These are phyloP conservation scores for Blastomyces percursus DNA, from an alignment of 2,329 filamentous ascomycete genomes.

Conservation along the genomic window DNA sequence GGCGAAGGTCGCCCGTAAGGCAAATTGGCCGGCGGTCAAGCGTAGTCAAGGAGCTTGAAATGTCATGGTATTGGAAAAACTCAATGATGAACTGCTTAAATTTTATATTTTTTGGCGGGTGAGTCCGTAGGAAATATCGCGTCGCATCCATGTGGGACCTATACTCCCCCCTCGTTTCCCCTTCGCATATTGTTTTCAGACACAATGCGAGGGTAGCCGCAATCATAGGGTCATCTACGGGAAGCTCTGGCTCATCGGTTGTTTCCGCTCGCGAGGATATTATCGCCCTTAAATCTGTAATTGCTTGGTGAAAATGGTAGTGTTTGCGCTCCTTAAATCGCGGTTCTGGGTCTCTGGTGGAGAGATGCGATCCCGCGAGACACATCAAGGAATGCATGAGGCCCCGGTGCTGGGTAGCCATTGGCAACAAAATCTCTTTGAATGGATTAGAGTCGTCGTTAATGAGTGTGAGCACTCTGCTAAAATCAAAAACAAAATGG, in stretches of 20 bases:
- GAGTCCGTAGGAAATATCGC: conserved; percentile 54
- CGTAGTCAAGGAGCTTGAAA: conserved; percentile 48
- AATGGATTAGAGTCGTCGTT: conserved; percentile 75
- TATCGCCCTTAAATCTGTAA: conserved; percentile 31
- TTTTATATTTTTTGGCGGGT: conserved; percentile 51
- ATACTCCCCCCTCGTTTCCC: conserved; percentile 57
- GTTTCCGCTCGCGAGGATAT: conserved; percentile 23
- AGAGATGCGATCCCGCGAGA: conserved; percentile 64
- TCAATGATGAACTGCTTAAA: conserved; percentile 62
- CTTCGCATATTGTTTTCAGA: conserved; percentile 51
- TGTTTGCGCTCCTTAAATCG: conserved; percentile 44
- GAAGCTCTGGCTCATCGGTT: conserved; percentile 22
- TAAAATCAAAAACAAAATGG: conserved; percentile 71
- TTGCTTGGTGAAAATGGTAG: conserved; percentile 41
- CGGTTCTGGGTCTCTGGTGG: conserved; percentile 41
- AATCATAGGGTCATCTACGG: conserved; percentile 49
- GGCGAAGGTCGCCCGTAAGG: conserved; percentile 42
- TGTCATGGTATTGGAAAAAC: conserved; percentile 76
- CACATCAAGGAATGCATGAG: conserved; percentile 87
- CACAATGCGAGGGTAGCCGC: conserved; percentile 50
- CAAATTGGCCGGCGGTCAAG: conserved; percentile 43
- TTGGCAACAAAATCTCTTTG: conserved; percentile 69
- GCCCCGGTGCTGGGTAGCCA: conserved; percentile 67
- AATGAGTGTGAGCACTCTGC: conserved; percentile 70
- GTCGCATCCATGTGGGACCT: conserved; percentile 69